These are phyloP conservation scores for Camellia japonica DNA, from an alignment of 148 eudicot genomes.

Conservation along the genomic window DNA sequence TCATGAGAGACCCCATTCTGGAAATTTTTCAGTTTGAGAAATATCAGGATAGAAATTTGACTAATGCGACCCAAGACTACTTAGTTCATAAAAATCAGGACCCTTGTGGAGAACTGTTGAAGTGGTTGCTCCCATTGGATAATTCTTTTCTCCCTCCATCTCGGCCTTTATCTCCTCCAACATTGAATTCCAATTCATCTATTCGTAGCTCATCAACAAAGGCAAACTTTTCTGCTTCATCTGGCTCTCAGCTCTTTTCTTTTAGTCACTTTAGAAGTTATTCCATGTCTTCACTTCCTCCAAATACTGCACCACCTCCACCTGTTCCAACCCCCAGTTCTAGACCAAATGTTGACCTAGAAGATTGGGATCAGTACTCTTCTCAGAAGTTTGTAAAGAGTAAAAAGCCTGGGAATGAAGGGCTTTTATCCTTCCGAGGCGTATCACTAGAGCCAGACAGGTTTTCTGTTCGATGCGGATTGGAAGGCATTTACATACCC, in stretches of 20 bases:
- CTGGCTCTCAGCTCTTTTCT: constrained; percentile 83
- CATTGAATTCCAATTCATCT: constrained; percentile 40
- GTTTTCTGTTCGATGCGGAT: constrained; percentile 88
- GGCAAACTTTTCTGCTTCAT: constrained; percentile 56
- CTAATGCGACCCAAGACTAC: constrained; percentile 34
- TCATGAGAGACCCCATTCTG: constrained; percentile 63
- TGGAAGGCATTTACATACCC: constrained; percentile 89
- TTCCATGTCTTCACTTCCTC: constrained; percentile 95
- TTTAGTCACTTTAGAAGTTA: constrained; percentile 92
- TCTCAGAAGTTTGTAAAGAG: constrained; percentile 52
- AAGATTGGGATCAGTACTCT: constrained; percentile 79
- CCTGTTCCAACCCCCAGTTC: constrained; percentile 43
- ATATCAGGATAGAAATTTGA: constrained; percentile 41
- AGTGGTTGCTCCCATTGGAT: constrained; percentile 94
- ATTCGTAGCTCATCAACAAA: constrained; percentile 45
- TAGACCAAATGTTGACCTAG: constrained; percentile 57
- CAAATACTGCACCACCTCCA: constrained; percentile 49
- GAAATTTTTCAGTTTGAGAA: constrained; percentile 97
- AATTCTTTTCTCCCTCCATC: constrained; percentile 56
- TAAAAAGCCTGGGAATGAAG: constrained; percentile 58
- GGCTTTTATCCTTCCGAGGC: constrained; percentile 87
- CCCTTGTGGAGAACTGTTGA: constrained; percentile 70
- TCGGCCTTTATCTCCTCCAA: constrained; percentile 72
- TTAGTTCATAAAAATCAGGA: constrained; percentile 38
- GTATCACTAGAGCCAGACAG: constrained; percentile 87